phyloP scores from a whole-genome alignment of 2,329 filamentous ascomycete species.

The Juglanconis oblonga region DNA sequence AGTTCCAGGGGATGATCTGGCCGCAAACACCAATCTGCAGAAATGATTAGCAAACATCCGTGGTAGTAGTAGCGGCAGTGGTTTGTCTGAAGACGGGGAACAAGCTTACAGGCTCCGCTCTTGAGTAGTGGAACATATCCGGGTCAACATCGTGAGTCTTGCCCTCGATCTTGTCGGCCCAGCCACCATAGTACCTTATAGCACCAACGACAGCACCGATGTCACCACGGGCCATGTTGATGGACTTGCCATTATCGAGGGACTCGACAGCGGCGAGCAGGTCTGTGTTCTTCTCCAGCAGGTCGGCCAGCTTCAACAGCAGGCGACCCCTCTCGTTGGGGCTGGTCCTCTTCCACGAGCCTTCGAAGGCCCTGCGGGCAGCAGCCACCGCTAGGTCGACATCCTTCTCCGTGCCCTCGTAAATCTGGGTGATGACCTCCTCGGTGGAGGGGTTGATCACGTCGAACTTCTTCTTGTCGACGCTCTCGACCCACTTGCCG shows the following conservation, averaged over 20 bases:
- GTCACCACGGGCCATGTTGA: constrained; percentile 73
- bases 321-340: constrained; percentile 69
- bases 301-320: constrained; percentile 73
- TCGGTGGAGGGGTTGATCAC: constrained; percentile 86
- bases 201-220: constrained; percentile 64
- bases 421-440: constrained; percentile 77
- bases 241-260: constrained; percentile 83
- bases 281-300: constrained; percentile 75
- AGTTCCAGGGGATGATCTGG: constrained; percentile 79
- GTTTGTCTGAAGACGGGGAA: not conserved
- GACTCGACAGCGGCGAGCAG: constrained; percentile 79
- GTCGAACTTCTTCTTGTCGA: constrained; percentile 88
- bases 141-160: constrained; percentile 78
- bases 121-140: constrained; percentile 81
- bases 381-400: constrained; percentile 76
- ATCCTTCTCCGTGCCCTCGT: constrained; percentile 87
- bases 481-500: constrained; percentile 82
- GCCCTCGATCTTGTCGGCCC: constrained; percentile 88
- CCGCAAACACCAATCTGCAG: constrained; percentile 69
- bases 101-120: constrained; percentile 64
- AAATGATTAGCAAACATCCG: constrained; percentile 1
- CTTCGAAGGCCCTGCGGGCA: constrained; percentile 82
- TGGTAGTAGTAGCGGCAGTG: no score
- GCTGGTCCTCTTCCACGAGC: constrained; percentile 63
- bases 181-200: constrained; percentile 85